A percentile compares a stretch with the other conserved stretches of the same genome.
phyloP scores from a whole-genome alignment of 2,329 filamentous ascomycete genomes.

The Thermoascus crustaceus region DNA sequence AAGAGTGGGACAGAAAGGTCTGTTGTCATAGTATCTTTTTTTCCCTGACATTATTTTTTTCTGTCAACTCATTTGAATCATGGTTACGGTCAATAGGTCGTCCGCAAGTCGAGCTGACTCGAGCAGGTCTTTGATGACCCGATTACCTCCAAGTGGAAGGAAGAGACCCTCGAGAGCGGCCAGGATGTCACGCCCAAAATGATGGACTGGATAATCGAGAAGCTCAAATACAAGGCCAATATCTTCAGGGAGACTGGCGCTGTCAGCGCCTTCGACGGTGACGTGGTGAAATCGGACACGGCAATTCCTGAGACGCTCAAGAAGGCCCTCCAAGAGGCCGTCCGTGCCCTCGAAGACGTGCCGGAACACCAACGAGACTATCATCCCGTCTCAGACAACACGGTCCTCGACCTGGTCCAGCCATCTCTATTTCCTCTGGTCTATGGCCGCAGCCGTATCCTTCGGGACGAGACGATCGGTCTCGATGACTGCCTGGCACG shows the following conservation, averaged over 20 bases:
- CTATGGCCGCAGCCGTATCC: conserved; percentile 20
- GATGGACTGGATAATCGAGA: conserved; percentile 35
- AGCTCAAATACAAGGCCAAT: conserved; percentile 43
- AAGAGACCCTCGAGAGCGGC: conserved; percentile 17
- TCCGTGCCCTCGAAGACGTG: conserved; percentile 45
- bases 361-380: conserved; percentile 51
- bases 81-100: too few species aligned
- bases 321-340: conserved; percentile 38
- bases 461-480: conserved; percentile 13
- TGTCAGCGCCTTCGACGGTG: conserved; percentile 38
- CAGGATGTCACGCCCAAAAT: conserved; percentile 27
- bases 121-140: conserved; percentile 28
- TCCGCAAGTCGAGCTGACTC: neutral
- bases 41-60: neutral
- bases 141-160: conserved; percentile 27
- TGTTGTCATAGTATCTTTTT: neutral
- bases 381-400: conserved; percentile 51
- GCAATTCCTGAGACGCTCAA: conserved; percentile 35
- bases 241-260: conserved; percentile 32
- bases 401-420: conserved; percentile 58
- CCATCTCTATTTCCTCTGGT: conserved; percentile 44
- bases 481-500: conserved; percentile 17
- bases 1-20: conserved; percentile 35
- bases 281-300: conserved; percentile 48
- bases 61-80: too few species aligned